These are phyloP conservation scores for Emergomyces africanus DNA, from an alignment of 2,329 filamentous ascomycete species.

Conservation along the genomic window DNA sequence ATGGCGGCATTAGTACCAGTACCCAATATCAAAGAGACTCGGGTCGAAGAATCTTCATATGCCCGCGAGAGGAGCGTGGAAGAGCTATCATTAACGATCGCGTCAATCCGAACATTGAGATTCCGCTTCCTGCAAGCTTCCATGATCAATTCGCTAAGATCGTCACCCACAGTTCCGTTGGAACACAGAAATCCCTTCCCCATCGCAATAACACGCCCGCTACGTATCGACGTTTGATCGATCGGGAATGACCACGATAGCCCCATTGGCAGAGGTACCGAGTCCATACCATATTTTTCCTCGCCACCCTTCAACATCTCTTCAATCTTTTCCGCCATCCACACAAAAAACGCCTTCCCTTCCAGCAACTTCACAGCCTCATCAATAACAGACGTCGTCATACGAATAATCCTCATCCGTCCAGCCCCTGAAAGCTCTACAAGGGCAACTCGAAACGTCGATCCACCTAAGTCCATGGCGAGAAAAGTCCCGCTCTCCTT, in stretches of 20 bases:
- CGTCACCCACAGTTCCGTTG: conserved; percentile 45
- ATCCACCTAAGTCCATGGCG: conserved; percentile 53
- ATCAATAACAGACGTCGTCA: conserved; percentile 44
- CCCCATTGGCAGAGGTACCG: conserved; percentile 41
- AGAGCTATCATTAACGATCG: conserved; percentile 52
- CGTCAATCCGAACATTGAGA: conserved; percentile 46
- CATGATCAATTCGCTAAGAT: conserved; percentile 48
- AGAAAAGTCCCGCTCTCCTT: conserved; percentile 47
- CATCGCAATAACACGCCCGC: conserved; percentile 47
- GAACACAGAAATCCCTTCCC: conserved; percentile 53
- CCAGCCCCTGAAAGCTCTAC: conserved; percentile 41
- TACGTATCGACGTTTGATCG: conserved; percentile 48
- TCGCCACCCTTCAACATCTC: conserved; percentile 36
- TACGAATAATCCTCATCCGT: conserved; percentile 43
- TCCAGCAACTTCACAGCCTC: conserved; percentile 41
- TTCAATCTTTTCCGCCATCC: conserved; percentile 50
- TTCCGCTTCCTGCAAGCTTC: conserved; percentile 41
- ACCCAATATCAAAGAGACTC: conserved; percentile 51
- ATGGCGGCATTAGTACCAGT: conserved; percentile 54
- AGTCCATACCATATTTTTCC: conserved; percentile 26
- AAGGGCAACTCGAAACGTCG: conserved; percentile 50
- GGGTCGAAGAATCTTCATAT: conserved; percentile 47
- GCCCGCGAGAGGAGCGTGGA: conserved; percentile 50
- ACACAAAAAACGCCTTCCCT: conserved; percentile 50
- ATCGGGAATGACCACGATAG: conserved; percentile 56